Evolutionary conservation across 768 basidiomycete genomes (phyloP), one percentile per base, ranked within the genome.

Genomic region (Hydnum rufescens): DNA sequence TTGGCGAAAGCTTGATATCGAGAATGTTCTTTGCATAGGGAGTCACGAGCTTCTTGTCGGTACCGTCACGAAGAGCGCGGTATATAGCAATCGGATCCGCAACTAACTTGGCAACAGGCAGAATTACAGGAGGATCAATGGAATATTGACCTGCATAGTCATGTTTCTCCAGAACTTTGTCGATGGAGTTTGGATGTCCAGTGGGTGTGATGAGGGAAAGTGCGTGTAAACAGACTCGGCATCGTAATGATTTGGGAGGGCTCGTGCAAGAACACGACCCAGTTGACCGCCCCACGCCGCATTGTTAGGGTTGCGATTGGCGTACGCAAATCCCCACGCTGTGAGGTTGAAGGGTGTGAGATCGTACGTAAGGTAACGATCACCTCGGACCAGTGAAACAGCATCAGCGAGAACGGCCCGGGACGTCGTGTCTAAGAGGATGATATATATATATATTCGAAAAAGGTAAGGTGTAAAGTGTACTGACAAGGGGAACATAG

Each of bases 191-290:
- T 8, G 16, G 44, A 13, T 47, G 44, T 8, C 44, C 63, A 0
- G 71, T 67, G 3, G 85, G 86, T 0, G 79, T 82, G 77, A 87
- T 79, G 42, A 88, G 69, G 86, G 82, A 78, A 87, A 88, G 75
- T 82, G 86, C 3, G 85, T 77, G 2, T 52, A 46, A 18, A 53
- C 49, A 22, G 18, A 52, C 18, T 16, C 51, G 4, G n/a, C 5
- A 26, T 3, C 39, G 19, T 4, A 51, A n/a, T 53, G 48, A 22
- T n/a, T n/a, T 16, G 43, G 23, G 4, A 53, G n/a, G 25, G 4
- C 6, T 2, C 48, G 52, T 16, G 4, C 16, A n/a, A 52, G 6
- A 48, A 47, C 5, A 6, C 28, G n/a, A 19, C 51, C 42, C 2
- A 30, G 34, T 6, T 6, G 6, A 47, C 43, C 36, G 28, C n/a